Conservation (phyloP, 345 rosid genomes). For the Clarkia xantiana region DNA sequence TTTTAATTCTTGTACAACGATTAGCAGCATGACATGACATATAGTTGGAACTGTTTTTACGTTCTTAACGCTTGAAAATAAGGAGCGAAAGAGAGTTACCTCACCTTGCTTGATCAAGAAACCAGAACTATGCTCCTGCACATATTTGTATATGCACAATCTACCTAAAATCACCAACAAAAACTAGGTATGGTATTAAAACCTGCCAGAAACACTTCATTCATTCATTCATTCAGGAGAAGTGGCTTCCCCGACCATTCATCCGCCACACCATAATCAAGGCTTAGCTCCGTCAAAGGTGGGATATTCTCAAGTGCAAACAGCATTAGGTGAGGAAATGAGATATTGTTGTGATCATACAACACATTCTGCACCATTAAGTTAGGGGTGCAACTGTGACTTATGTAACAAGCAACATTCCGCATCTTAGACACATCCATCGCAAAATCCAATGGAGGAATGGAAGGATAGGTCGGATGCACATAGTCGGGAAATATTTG, state of each 20-base stretch:
- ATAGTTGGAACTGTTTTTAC: too few relatives aligned
- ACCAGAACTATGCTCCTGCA: too few relatives aligned
- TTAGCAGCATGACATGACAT: too few relatives aligned
- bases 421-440: conserved; percentile 93
- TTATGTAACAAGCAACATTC: conserved; percentile 85
- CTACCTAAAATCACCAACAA: too few relatives aligned
- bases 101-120: too few relatives aligned
- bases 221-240: not conserved
- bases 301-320: conserved; percentile 82
- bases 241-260: conserved; percentile 66
- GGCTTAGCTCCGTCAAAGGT: conserved; percentile 81
- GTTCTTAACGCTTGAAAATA: too few relatives aligned
- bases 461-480: conserved; percentile 43
- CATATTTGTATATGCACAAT: too few relatives aligned
- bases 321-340: conserved; percentile 90
- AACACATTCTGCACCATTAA: conserved; percentile 72
- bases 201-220: too few relatives aligned
- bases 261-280: conserved; percentile 83
- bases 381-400: conserved; percentile 78
- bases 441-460: conserved; percentile 81
- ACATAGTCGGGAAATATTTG: conserved; percentile 38
- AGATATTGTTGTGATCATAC: conserved; percentile 71
- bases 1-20: too few relatives aligned
- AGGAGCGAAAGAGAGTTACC: too few relatives aligned
- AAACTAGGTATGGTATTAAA: too few relatives aligned